Conservation (phyloP, 2,329 filamentous ascomycete species). For the Trichoderma sp. region DNA sequence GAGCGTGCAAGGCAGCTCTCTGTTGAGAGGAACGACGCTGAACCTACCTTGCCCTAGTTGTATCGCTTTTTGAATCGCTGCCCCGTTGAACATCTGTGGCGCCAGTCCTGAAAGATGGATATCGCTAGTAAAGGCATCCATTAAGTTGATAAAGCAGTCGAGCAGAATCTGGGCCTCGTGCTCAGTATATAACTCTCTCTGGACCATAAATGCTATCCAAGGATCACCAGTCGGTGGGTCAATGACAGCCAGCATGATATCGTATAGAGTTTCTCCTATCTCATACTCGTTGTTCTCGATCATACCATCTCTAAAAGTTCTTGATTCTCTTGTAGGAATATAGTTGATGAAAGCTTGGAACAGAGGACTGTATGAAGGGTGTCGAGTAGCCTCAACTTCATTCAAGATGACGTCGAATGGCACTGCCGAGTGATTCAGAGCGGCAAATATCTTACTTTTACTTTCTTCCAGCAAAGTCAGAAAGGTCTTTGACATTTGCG, state of each 20-base stretch:
- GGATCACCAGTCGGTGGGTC: slow-evolving; percentile 32
- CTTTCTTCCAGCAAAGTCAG: too few species aligned
- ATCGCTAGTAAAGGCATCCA: too few species aligned
- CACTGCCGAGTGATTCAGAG: slow-evolving; percentile 34
- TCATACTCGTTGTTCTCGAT: slow-evolving; percentile 25
- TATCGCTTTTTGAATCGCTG: too few species aligned
- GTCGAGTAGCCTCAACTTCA: slow-evolving; percentile 44
- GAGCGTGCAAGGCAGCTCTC: too few species aligned
- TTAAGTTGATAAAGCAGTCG: too few species aligned
- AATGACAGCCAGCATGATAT: slow-evolving; percentile 42
- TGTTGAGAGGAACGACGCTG: too few species aligned
- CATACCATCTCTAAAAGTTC: slow-evolving; percentile 25
- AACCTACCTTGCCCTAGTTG: too few species aligned
- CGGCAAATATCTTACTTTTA: too few species aligned
- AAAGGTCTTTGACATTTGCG: too few species aligned
- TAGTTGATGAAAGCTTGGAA: slow-evolving; percentile 50
- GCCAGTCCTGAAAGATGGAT: too few species aligned
- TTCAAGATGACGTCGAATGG: slow-evolving; percentile 53
- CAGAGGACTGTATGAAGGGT: slow-evolving; percentile 44
- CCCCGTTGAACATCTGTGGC: too few species aligned
- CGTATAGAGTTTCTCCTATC: slow-evolving; percentile 33
- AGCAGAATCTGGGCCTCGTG: background rate
- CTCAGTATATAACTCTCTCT: slow-evolving; percentile 37
- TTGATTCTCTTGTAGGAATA: slow-evolving; percentile 30
- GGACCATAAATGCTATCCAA: slow-evolving; percentile 28